A percentile compares a stretch with the other conserved stretches of the same genome.
phyloP scores from a whole-genome alignment of 805 yeast species.

The Metschnikowia orientalis region DNA sequence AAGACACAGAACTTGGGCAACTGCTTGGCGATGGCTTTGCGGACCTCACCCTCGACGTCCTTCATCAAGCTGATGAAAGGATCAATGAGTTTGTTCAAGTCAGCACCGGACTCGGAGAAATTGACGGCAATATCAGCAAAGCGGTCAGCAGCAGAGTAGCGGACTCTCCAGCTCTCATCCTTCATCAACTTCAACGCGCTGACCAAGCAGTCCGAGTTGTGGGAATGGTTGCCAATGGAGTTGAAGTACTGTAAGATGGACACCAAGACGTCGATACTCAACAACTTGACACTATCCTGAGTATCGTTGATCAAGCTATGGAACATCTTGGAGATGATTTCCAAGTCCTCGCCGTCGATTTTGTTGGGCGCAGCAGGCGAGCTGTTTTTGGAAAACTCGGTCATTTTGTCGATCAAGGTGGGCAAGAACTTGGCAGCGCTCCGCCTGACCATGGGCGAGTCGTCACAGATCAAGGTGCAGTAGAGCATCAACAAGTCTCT shows the following conservation, averaged over 20 bases:
- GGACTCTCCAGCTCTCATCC: constrained; percentile 97
- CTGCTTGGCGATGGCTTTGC: constrained; percentile 91
- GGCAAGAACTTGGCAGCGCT: constrained; percentile 89
- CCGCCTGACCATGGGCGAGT: constrained; percentile 96
- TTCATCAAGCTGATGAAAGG: constrained; percentile 75
- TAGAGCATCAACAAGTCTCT: constrained; percentile 62
- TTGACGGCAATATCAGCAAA: constrained; percentile 69
- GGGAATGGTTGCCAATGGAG: constrained; percentile 50
- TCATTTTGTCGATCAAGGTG: constrained; percentile 53
- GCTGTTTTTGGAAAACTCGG: constrained; percentile 37
- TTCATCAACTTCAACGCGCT: constrained; percentile 67
- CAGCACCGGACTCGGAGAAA: constrained; percentile 54
- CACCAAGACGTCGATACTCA: constrained; percentile 83
- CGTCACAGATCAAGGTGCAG: constrained; percentile 74
- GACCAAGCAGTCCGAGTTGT: constrained; percentile 57
- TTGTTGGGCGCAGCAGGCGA: constrained; percentile 28
- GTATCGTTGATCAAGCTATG: constrained; percentile 71
- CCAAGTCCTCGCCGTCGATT: constrained; percentile 65
- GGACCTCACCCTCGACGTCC: constrained; percentile 92
- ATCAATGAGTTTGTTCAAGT: constrained; percentile 56
- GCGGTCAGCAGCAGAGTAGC: constrained; percentile 97
- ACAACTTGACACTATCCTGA: constrained; percentile 92
- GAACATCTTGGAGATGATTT: constrained; percentile 75
- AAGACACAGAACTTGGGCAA: constrained; percentile 68
- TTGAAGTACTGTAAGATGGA: constrained; percentile 71